Conservation (phyloP, 495 filamentous ascomycete species). For the Penicillium cataractarum region DNA sequence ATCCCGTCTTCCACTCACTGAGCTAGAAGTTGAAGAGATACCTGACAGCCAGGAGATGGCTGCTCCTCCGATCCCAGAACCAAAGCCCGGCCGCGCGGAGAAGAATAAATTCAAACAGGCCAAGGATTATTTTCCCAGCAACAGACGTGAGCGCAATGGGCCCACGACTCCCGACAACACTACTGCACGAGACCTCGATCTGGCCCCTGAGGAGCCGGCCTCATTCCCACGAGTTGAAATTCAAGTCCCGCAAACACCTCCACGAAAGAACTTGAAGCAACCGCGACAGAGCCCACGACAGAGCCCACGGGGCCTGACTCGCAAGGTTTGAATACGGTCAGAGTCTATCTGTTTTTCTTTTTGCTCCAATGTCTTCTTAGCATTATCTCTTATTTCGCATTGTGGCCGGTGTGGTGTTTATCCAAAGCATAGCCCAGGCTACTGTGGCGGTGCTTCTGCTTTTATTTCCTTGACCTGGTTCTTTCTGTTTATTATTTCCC, state of each 20-base stretch:
- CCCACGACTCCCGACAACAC: not conserved
- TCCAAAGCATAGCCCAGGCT: not conserved
- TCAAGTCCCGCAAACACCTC: slow-evolving; percentile 22
- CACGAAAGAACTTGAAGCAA: not conserved
- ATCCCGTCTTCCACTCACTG: not conserved
- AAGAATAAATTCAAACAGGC: slow-evolving; percentile 1
- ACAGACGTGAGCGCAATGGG: slow-evolving; percentile 6
- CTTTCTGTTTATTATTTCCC: not conserved
- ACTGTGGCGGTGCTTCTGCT: no score
- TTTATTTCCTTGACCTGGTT: no score
- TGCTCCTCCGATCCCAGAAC: not conserved
- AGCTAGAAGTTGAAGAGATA: slow-evolving; percentile 31
- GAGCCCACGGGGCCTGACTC: slow-evolving; percentile 10
- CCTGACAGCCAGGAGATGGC: slow-evolving; percentile 39
- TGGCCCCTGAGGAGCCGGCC: slow-evolving; percentile 1
- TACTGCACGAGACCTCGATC: not conserved
- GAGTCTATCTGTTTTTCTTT: not conserved
- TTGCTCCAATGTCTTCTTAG: not conserved
- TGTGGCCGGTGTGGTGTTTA: not conserved
- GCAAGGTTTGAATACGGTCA: slow-evolving; percentile 8
- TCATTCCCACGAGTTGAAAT: slow-evolving; percentile 9
- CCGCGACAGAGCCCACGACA: slow-evolving; percentile 11
- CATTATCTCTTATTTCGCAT: not conserved
- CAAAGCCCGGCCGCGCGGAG: not conserved
- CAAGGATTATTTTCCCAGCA: not conserved